Percentiles rank a stretch among this genome's conserved stretches.
Conservation (phyloP, 2,329 filamentous ascomycete species). For the Dothideomycetes sp. region DNA sequence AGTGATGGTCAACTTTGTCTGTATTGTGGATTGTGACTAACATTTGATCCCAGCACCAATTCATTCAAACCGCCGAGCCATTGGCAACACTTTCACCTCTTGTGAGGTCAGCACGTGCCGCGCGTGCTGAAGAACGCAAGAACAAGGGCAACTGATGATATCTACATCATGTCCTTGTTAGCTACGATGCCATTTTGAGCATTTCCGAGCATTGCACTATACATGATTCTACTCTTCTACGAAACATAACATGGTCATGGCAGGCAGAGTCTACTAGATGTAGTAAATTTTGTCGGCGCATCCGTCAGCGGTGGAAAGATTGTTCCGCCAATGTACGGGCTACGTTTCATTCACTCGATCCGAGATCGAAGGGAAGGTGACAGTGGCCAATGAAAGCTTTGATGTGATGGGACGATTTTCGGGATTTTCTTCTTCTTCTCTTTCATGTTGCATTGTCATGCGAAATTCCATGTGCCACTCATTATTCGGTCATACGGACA, state of each 20-base stretch:
- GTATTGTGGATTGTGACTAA: slow-evolving; percentile 16
- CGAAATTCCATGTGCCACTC: too few relatives aligned
- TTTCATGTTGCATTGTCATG: too few relatives aligned
- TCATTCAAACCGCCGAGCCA: slow-evolving; percentile 44
- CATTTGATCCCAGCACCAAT: slow-evolving; percentile 31
- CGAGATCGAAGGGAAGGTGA: too few relatives aligned
- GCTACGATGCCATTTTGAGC: slow-evolving; percentile 1
- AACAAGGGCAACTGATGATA: slow-evolving; percentile 34
- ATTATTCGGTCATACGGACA: too few relatives aligned
- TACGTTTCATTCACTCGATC: too few relatives aligned
- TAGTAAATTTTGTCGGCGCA: too few relatives aligned
- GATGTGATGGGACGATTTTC: not conserved
- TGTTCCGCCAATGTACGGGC: too few relatives aligned
- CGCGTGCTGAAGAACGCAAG: slow-evolving; percentile 65
- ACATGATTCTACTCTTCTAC: slow-evolving; percentile 9
- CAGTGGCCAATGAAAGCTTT: slow-evolving; percentile 1
- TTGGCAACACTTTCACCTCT: slow-evolving; percentile 69
- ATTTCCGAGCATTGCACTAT: slow-evolving; percentile 5
- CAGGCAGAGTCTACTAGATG: not conserved
- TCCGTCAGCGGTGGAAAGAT: too few relatives aligned
- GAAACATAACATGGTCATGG: slow-evolving; percentile 5
- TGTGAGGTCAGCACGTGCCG: slow-evolving; percentile 75
- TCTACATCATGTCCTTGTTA: not conserved
- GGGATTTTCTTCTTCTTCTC: too few relatives aligned
- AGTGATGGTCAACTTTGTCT: slow-evolving; percentile 29